Evolutionary conservation across 2,329 filamentous ascomycete genomes (phyloP), one percentile per base, ranked within the genome.

Genomic region (Xylariaceae sp.): DNA sequence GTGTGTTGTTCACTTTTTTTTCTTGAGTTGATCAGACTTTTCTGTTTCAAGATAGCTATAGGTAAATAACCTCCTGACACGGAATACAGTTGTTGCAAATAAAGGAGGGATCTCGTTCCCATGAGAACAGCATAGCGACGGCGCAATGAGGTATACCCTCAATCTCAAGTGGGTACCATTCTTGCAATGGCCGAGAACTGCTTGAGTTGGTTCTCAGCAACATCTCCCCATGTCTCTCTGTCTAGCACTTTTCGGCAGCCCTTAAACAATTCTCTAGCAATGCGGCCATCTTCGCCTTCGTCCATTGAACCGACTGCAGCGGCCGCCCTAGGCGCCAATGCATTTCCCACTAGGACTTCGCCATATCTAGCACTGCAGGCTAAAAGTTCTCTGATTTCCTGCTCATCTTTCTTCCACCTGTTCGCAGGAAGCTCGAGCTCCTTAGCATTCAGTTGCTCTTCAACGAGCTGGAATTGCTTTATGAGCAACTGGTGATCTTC

Each of bases 401-500:
- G 58, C 44, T 70, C 69, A 57, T 76, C 74, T 53, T 72, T 62
- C 57, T 71, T 67, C 74, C 73, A 75, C 34, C 53, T 64, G 17
- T 64, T 64, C 10, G 62, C 62, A 2, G 71, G 71, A 5, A 70
- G 62, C 2, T 65, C 62, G 23, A 71, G 42, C 30, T 68, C 66
- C 4, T 67, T 60, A 6, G 59, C 57, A 55, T 67, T 61, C 10
- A 70, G 64, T 37, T 63, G 65, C 51, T 66, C 62, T 10, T 73
- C 70, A 6, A 65, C 65, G 10, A 65, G 63, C n/a, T 66, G 66
- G 61, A 74, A 71, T 8, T 67, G 66, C 9, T 64, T 59, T 11
- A 75, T 58, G 2, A 76, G 67, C 2, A 63, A 56, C 15, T 62
- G 62, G 61, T 70, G 67, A 45, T 56, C 45, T 9, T 66, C 65